Percentiles rank a stretch among this genome's conserved stretches.
Evolutionary conservation across 73 alveolate species (phyloP).

Genomic region (Tetrahymena elliotti): DNA sequence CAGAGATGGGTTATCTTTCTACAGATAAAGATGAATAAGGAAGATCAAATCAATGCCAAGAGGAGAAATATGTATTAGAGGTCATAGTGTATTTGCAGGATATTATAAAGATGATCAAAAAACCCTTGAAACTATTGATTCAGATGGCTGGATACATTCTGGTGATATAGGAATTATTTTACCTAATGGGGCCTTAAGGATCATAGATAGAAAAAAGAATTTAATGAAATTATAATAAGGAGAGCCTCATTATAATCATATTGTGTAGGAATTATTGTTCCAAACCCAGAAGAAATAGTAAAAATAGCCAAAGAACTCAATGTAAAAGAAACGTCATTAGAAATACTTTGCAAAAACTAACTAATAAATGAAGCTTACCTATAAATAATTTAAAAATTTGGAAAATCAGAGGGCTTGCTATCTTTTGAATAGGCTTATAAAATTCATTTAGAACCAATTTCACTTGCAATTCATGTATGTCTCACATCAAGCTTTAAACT

Average conservation of each 20-base stretch:
- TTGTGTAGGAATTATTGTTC: constrained; percentile 73
- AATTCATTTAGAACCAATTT: neutral
- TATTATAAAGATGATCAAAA: constrained; percentile 65
- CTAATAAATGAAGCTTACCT: neutral
- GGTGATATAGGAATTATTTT: constrained; percentile 81
- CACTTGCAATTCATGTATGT: neutral
- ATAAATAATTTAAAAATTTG: neutral
- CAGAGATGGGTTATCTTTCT: constrained; percentile 75
- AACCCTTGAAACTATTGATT: constrained; percentile 70
- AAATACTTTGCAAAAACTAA: neutral
- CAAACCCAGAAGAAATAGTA: constrained; percentile 52
- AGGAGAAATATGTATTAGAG: constrained; percentile 94
- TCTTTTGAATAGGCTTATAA: neutral
- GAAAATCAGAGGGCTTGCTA: neutral
- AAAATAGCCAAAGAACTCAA: constrained; percentile 14
- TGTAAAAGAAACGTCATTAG: neutral
- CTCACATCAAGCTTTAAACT: neutral
- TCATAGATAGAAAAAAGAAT: constrained; percentile 96
- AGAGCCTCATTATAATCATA: constrained; percentile 71
- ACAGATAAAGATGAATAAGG: constrained; percentile 56
- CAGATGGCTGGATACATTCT: constrained; percentile 87
- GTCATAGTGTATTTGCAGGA: constrained; percentile 73
- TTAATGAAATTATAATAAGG: constrained; percentile 93
- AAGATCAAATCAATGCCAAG: constrained; percentile 65
- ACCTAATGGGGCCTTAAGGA: constrained; percentile 80